phyloP scores from a whole-genome alignment of 306 rosid species.

The Cicer yamashitae region DNA sequence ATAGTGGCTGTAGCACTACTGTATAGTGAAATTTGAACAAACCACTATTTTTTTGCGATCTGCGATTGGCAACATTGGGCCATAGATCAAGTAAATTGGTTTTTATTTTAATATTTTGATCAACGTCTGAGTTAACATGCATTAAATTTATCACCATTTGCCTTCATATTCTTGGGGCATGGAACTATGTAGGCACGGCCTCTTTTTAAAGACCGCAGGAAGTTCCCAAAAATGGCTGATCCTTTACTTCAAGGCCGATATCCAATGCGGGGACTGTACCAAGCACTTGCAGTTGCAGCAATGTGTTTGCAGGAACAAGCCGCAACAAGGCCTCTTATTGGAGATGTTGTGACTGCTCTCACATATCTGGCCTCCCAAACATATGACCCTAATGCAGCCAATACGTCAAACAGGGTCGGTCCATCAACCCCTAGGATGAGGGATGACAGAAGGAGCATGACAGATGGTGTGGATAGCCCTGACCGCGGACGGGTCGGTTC shows the following conservation, averaged over 20 bases:
- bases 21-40: too few relatives aligned
- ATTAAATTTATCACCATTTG: conserved; percentile 25
- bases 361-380: conserved; percentile 92
- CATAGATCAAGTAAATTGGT: not conserved
- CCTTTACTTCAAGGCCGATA: conserved; percentile 89
- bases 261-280: conserved; percentile 94
- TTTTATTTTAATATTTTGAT: conserved; percentile 3
- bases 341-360: conserved; percentile 96
- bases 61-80: too few relatives aligned
- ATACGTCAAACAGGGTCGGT: conserved; percentile 67
- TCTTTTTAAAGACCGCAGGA: conserved; percentile 86
- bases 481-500: conserved; percentile 73
- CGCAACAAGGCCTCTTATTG: conserved; percentile 91
- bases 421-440: conserved; percentile 81
- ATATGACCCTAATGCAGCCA: conserved; percentile 73
- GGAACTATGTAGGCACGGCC: conserved; percentile 78
- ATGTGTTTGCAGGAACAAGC: conserved; percentile 99
- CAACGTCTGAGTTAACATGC: conserved; percentile 29
- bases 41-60: too few relatives aligned
- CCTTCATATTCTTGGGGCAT: conserved; percentile 34
- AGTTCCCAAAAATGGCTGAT: conserved; percentile 95
- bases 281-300: conserved; percentile 98
- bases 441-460: conserved; percentile 72
- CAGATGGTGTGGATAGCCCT: conserved; percentile 84
- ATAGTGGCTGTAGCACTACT: too few relatives aligned